phyloP scores from a whole-genome alignment of 129 eudicot species.

The Chrysanthemum seticuspe region DNA sequence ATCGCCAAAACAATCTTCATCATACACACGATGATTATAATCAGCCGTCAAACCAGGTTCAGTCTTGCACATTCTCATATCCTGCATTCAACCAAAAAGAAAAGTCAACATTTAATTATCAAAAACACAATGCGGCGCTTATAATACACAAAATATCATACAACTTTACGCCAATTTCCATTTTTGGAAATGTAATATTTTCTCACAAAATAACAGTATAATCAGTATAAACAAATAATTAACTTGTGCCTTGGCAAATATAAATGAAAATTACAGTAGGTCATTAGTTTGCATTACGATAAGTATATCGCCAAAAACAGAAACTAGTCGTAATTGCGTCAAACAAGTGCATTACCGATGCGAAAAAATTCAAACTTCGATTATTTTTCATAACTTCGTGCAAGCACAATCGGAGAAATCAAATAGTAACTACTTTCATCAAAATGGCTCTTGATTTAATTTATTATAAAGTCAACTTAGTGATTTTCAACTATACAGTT shows the following conservation, averaged over 20 bases:
- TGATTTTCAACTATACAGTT: not conserved
- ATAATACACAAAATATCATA: not conserved
- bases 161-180: not conserved
- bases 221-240: too few species aligned
- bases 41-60: slow-evolving; percentile 38
- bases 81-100: slow-evolving; percentile 25
- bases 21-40: slow-evolving; percentile 24
- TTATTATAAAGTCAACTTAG: slow-evolving; percentile 15
- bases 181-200: slow-evolving; percentile 5
- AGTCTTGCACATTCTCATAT: slow-evolving; percentile 46
- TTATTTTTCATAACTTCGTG: slow-evolving; percentile 12
- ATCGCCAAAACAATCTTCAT: slow-evolving; percentile 36
- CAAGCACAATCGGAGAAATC: slow-evolving; percentile 20
- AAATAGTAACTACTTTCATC: not conserved
- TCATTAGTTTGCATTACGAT: not conserved
- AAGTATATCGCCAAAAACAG: not conserved
- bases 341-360: too few species aligned
- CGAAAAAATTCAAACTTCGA: slow-evolving; percentile 1
- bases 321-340: not conserved
- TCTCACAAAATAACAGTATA: not conserved
- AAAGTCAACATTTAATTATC: not conserved
- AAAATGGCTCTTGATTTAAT: not conserved
- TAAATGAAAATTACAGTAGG: not conserved
- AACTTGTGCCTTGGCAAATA: not conserved
- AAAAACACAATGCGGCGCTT: not conserved